phyloP scores from a whole-genome alignment of 1,284 basidiomycete genomes.

The Cerioporus squamosus region DNA sequence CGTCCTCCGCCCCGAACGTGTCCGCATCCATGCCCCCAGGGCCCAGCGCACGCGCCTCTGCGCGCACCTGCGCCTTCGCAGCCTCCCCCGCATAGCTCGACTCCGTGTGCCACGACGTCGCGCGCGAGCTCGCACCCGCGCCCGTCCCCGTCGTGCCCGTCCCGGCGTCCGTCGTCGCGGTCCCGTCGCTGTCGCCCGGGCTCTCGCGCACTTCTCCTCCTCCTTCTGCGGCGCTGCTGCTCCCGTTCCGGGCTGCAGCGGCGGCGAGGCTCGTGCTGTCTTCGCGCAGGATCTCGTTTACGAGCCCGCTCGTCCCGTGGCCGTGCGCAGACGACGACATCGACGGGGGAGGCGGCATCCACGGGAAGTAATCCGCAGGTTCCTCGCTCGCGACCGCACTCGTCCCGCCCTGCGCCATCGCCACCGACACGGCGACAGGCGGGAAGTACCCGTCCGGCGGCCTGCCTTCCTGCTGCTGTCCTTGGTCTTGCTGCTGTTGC shows the following conservation, averaged over 20 bases:
- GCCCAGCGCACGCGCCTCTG: constrained; percentile 6
- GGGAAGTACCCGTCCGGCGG: constrained; percentile 32
- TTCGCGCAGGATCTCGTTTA: constrained; percentile 44
- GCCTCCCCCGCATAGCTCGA: constrained; percentile 15
- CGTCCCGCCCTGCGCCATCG: constrained; percentile 10
- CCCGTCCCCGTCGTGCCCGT: constrained; percentile 1
- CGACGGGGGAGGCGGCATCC: constrained; percentile 33
- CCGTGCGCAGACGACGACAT: constrained; percentile 1
- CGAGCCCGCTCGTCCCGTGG: constrained; percentile 37
- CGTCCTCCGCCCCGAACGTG: constrained; percentile 18
- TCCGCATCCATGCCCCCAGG: constrained; percentile 4
- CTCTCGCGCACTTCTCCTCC: constrained; percentile 7
- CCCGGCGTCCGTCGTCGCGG: constrained; percentile 18
- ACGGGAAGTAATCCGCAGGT: constrained; percentile 50
- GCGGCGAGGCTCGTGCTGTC: constrained; percentile 14
- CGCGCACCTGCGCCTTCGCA: constrained; percentile 12
- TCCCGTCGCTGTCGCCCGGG: constrained; percentile 23
- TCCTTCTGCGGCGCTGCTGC: background rate
- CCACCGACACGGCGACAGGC: constrained; percentile 33
- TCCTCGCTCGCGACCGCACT: constrained; percentile 17
- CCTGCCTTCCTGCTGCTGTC: constrained; percentile 8
- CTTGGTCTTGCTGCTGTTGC: constrained; percentile 12
- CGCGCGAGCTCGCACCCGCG: constrained; percentile 23
- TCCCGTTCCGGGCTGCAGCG: background rate
- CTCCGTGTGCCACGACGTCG: constrained; percentile 31